A percentile compares a stretch with the other conserved stretches of the same genome.
Evolutionary conservation across 2,329 filamentous ascomycete genomes (phyloP).

Genomic region (Magnaporthiopsis poae): DNA sequence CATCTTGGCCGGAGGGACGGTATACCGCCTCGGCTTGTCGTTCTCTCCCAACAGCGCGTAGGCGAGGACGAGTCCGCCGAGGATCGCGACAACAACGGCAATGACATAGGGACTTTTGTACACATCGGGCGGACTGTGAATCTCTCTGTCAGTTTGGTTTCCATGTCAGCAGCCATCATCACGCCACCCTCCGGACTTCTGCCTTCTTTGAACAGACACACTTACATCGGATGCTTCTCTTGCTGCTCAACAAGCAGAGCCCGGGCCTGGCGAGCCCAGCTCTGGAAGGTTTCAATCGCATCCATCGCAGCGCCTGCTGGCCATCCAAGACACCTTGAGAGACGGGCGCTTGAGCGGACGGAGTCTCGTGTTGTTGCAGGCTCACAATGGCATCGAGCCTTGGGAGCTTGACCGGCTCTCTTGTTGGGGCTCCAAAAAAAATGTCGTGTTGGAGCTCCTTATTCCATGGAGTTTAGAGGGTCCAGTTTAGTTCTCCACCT

Average conservation of each 20-base stretch:
- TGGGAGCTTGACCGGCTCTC: neutral
- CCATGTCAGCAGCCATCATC: neutral
- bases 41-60: neutral
- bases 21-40: conserved; percentile 44
- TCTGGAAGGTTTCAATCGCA: conserved; percentile 3
- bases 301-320: neutral
- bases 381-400: neutral
- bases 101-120: neutral
- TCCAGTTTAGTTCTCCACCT: neutral
- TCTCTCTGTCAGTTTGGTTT: neutral
- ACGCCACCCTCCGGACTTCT: neutral
- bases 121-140: neutral
- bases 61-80: conserved; percentile 3
- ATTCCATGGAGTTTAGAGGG: no score
- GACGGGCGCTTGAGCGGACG: neutral
- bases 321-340: neutral
- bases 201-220: neutral
- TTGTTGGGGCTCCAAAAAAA: neutral
- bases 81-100: neutral
- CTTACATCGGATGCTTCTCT: neutral
- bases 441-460: neutral
- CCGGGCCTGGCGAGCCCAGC: conserved; percentile 6
- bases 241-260: conserved; percentile 3
- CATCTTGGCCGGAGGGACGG: conserved; percentile 51
- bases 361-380: neutral